Evolutionary conservation across 2,329 filamentous ascomycete genomes (phyloP).

Genomic region (Macrophomina pseudophaseolina): DNA sequence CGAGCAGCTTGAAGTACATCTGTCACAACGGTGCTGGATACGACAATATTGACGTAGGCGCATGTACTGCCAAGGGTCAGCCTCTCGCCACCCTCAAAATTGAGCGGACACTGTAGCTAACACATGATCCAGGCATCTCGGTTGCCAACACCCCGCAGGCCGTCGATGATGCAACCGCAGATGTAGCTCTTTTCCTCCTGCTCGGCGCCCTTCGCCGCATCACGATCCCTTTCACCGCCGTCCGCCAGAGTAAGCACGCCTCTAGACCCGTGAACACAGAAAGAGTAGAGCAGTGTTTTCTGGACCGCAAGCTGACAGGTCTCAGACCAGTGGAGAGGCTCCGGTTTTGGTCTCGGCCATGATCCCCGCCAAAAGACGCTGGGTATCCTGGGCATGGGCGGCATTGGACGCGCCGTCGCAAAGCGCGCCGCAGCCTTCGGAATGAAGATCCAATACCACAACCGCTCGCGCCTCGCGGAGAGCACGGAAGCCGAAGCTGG

Average conservation of each 20-base stretch:
- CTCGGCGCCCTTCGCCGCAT: constrained; percentile 58
- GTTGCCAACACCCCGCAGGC: constrained; percentile 55
- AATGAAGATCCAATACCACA: constrained; percentile 65
- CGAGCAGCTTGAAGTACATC: constrained; percentile 50
- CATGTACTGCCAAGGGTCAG: constrained; percentile 51
- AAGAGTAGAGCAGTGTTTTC: not conserved
- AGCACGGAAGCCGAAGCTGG: constrained; percentile 46
- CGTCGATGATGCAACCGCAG: constrained; percentile 58
- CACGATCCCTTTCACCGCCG: constrained; percentile 52
- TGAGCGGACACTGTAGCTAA: not conserved
- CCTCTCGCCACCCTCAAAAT: constrained; percentile 34
- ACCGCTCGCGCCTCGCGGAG: constrained; percentile 49
- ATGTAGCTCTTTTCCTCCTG: constrained; percentile 57
- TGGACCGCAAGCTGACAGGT: constrained; percentile 26
- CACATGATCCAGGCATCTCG: constrained; percentile 42
- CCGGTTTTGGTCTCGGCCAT: constrained; percentile 53
- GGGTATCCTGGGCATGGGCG: constrained; percentile 65
- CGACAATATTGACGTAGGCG: constrained; percentile 63
- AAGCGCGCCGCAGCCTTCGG: constrained; percentile 59
- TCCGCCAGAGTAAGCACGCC: constrained; percentile 46
- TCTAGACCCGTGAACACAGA: constrained; percentile 20
- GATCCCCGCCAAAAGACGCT: constrained; percentile 59
- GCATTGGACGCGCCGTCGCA: constrained; percentile 60
- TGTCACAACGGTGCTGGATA: constrained; percentile 61
- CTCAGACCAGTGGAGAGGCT: constrained; percentile 42